Percentiles rank a stretch among this genome's conserved stretches.
Conservation (phyloP, 805 yeast species). For the Saccharomycopsis sp. region DNA sequence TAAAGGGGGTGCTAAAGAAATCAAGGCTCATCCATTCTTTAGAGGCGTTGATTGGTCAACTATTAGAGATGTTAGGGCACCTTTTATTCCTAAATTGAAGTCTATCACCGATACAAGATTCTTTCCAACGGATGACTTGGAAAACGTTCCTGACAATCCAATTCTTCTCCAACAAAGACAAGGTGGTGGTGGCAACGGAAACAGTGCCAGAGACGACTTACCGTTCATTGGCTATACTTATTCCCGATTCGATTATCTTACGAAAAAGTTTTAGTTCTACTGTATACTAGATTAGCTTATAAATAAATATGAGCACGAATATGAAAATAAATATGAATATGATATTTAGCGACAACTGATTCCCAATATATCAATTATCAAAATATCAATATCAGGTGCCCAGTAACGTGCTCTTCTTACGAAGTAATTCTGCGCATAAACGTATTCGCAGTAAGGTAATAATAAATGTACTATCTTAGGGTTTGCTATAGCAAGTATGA, state of each 20-base stretch:
- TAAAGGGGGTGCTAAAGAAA: slow-evolving; percentile 43
- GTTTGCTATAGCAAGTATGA: too few species aligned
- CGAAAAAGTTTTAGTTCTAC: slow-evolving; percentile 31
- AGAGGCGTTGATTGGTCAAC: slow-evolving; percentile 47
- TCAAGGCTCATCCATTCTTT: slow-evolving; percentile 43
- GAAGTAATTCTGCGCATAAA: too few species aligned
- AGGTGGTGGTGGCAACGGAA: slow-evolving; percentile 8
- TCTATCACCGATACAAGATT: slow-evolving; percentile 43
- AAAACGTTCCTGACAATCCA: slow-evolving; percentile 41
- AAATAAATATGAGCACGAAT: neutral
- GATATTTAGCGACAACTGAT: slow-evolving; percentile 35
- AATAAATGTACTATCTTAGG: too few species aligned
- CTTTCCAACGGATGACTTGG: slow-evolving; percentile 46
- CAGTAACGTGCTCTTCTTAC: slow-evolving; percentile 35
- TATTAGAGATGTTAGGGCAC: slow-evolving; percentile 42
- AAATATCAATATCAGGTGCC: slow-evolving; percentile 35
- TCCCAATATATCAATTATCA: slow-evolving; percentile 31
- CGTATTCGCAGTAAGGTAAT: too few species aligned
- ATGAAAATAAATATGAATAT: neutral
- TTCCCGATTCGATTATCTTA: slow-evolving; percentile 41
- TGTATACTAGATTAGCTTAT: slow-evolving; percentile 1
- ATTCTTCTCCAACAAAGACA: slow-evolving; percentile 31
- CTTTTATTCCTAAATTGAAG: slow-evolving; percentile 41
- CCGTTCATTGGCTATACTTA: slow-evolving; percentile 49
- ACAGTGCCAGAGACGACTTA: slow-evolving; percentile 30